phyloP scores from a whole-genome alignment of 1,284 basidiomycete species.

The Ceratobasidium theobromae region DNA sequence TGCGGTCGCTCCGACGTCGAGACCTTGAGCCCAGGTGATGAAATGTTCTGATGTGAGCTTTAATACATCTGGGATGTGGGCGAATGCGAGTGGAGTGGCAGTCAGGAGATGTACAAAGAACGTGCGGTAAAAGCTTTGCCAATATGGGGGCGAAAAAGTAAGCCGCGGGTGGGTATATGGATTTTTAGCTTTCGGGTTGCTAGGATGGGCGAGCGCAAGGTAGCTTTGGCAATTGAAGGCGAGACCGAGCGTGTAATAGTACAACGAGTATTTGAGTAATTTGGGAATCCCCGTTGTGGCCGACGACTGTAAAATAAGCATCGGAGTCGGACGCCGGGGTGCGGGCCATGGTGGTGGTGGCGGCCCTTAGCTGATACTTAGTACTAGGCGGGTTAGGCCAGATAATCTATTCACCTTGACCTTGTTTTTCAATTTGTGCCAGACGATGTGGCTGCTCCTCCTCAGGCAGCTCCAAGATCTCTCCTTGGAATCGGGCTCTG shows the following conservation, averaged over 20 bases:
- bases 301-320: not conserved
- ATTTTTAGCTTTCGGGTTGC: not conserved
- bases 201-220: not conserved
- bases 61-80: not conserved
- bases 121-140: not conserved
- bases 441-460: not conserved
- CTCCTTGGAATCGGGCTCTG: not conserved
- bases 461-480: not conserved
- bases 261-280: conserved; percentile 1
- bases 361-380: not conserved
- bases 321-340: not conserved
- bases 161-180: not conserved
- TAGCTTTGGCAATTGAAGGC: not conserved
- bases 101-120: not conserved
- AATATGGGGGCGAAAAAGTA: not conserved
- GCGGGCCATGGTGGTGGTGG: not conserved
- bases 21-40: not conserved
- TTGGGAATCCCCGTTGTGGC: not conserved
- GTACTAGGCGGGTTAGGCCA: too few species aligned
- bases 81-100: not conserved
- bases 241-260: conserved; percentile 1
- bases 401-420: not conserved
- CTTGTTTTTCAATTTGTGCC: not conserved
- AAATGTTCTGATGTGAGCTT: not conserved
- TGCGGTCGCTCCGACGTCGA: not conserved